These are phyloP conservation scores for Diaporthe citri DNA, from an alignment of 2,329 filamentous ascomycete genomes.

Conservation along the genomic window DNA sequence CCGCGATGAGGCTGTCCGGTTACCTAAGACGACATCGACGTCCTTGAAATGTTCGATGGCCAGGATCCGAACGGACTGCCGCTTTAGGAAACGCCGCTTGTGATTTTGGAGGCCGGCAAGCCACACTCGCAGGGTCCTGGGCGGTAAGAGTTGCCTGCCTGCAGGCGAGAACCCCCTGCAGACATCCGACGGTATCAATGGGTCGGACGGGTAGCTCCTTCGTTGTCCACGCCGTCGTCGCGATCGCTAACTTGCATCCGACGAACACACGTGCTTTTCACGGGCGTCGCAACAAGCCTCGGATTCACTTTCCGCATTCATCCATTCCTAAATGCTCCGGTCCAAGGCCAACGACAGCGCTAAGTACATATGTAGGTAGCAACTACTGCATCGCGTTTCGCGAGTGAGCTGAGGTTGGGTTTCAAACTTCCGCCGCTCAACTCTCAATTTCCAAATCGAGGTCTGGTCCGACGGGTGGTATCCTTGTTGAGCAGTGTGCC, in stretches of 20 bases:
- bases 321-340: conserved; percentile 13
- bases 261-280: conserved; percentile 28
- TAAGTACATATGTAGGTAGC: conserved; percentile 23
- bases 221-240: conserved; percentile 8
- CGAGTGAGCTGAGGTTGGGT: conserved; percentile 32
- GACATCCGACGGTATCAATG: conserved; percentile 28
- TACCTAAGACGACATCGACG: not conserved
- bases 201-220: conserved; percentile 23
- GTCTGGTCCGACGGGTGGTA: conserved; percentile 10
- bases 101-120: conserved; percentile 3
- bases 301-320: conserved; percentile 31
- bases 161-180: not conserved
- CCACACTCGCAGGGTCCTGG: conserved; percentile 19
- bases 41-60: not conserved
- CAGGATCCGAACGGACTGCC: conserved; percentile 27
- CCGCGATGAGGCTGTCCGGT: conserved; percentile 12
- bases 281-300: conserved; percentile 9
- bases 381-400: conserved; percentile 31
- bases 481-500: conserved; percentile 12
- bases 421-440: conserved; percentile 28
- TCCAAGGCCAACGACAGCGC: conserved; percentile 19
- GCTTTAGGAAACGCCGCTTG: conserved; percentile 12
- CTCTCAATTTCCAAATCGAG: conserved; percentile 29
- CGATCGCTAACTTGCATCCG: conserved; percentile 32
- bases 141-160: conserved; percentile 22